Conservation (phyloP, 2,329 filamentous ascomycete genomes). For the Colletotrichum theobromicola region DNA sequence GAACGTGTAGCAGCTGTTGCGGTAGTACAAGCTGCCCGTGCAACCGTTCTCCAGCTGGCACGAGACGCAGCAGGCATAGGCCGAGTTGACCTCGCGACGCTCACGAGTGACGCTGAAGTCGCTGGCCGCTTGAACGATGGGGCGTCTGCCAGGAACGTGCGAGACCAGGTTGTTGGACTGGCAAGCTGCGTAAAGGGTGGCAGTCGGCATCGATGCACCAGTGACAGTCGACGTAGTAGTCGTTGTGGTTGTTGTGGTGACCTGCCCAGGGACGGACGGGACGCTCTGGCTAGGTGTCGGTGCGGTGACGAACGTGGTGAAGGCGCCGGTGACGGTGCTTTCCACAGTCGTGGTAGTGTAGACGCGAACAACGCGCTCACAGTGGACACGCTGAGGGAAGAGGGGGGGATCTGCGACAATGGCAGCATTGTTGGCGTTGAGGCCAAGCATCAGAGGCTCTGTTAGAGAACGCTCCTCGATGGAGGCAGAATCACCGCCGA, state of each 20-base stretch:
- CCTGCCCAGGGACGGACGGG: background rate
- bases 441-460: background rate
- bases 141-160: background rate
- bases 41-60: conserved; percentile 1
- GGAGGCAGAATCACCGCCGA: background rate
- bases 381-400: background rate
- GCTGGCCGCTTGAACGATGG: conserved; percentile 6
- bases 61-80: conserved; percentile 5
- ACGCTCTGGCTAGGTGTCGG: background rate
- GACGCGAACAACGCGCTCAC: conserved; percentile 5
- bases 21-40: conserved; percentile 6
- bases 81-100: background rate
- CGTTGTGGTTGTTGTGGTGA: background rate
- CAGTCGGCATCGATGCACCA: background rate
- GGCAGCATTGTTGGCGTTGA: background rate
- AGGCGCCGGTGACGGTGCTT: background rate
- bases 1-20: background rate
- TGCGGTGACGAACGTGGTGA: background rate
- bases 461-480: background rate
- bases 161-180: conserved; percentile 1
- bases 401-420: background rate
- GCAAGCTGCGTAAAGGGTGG: conserved; percentile 10
- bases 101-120: background rate
- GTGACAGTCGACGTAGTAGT: background rate
- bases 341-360: background rate